Evolutionary conservation across 2,329 filamentous ascomycete species (phyloP), one percentile per base, ranked within the genome.

Genomic region (Sporothrix variecibatus): DNA sequence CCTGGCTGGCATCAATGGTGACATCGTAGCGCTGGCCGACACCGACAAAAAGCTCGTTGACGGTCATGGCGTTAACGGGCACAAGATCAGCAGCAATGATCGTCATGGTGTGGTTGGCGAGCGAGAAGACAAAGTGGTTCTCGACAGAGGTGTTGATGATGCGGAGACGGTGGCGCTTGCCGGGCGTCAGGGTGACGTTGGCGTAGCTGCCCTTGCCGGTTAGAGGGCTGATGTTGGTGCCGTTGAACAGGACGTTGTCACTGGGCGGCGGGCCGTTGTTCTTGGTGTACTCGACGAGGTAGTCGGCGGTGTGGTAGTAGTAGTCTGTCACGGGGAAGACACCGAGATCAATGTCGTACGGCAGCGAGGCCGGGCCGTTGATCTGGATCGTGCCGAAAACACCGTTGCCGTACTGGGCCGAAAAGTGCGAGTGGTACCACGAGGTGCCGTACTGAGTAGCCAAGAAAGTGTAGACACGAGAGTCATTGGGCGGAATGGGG

Each of bases 71-170:
- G 71, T 84, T 78, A 72, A 88, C 80, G 0, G 86, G 84, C 2
- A 89, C 86, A 56, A 88, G 84, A 77, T 89, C 88, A 62, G 83
- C 82, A 2, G 85, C 82, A 69, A 89, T 86, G 70, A 89, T 82
- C 1, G 84, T 86, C 77, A 89, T 81, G 17, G 80, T 80, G 78
- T 89, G 87, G 43, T 82, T 82, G 72, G 83, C 84, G 9, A 87
- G 83, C 31, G 87, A 85, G 26, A 90, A 81, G 2, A 83, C 86
- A 76, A 88, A 82, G 71, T 82, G 70, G 81, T 89, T 82, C 82
- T 80, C 82, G 77, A 80, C 87, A 81, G 80, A 88, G 0, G 84
- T 84, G 80, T 88, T 87, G 80, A 89, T 86, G 73, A 88, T 77
- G 2, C 86, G 81, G 51, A 88, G 81, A 3, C 84, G 82, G 78